Conservation (phyloP, 106 monocot species). For the Allium fistulosum region DNA sequence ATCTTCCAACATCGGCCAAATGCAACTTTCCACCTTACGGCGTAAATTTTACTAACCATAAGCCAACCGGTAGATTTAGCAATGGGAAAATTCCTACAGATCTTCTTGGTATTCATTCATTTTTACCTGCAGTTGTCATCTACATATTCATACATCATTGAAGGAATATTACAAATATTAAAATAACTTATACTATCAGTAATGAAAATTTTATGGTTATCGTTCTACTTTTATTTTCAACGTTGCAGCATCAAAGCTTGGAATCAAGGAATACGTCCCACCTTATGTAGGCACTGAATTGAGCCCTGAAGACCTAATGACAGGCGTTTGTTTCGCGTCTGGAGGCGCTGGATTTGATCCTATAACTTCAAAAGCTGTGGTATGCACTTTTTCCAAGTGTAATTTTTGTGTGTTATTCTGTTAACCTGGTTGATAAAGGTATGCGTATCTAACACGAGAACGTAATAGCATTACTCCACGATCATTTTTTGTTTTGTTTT, state of each 20-base stretch:
- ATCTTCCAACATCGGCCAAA: constrained; percentile 34
- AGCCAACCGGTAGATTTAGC: constrained; percentile 65
- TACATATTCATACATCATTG: too few species aligned
- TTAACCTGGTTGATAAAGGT: background rate
- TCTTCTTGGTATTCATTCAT: constrained; percentile 29
- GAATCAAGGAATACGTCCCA: constrained; percentile 63
- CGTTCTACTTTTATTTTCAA: too few species aligned
- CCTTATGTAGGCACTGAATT: constrained; percentile 37
- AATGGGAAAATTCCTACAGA: constrained; percentile 65
- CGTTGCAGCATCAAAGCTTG: constrained; percentile 46
- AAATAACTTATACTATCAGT: too few species aligned
- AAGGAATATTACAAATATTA: too few species aligned
- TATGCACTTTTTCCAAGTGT: background rate
- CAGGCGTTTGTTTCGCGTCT: constrained; percentile 74
- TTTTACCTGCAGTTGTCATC: too few species aligned
- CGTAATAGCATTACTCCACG: too few species aligned
- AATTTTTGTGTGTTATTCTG: background rate
- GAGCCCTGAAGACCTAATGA: constrained; percentile 39
- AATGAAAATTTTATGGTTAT: too few species aligned
- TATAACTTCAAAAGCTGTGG: constrained; percentile 32
- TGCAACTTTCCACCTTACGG: constrained; percentile 77
- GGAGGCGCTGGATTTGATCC: constrained; percentile 64
- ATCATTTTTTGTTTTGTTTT: too few species aligned
- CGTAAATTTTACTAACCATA: constrained; percentile 38
- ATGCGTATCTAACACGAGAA: too few species aligned